Conservation (phyloP, 768 basidiomycete genomes). For the Russula sp. region DNA sequence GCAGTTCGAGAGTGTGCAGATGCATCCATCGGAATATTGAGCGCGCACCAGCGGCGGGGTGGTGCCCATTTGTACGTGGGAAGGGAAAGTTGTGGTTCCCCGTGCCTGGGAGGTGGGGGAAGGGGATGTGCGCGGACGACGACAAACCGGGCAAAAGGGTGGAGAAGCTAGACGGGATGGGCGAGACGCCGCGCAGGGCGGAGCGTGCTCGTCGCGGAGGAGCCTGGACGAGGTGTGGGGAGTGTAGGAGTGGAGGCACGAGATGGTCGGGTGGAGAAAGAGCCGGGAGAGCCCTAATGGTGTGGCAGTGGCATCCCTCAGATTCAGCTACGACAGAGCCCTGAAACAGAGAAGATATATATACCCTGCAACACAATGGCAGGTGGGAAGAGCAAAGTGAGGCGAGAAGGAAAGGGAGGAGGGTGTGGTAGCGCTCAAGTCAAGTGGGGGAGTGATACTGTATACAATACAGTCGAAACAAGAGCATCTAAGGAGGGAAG, state of each 20-base stretch:
- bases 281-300: constrained; percentile 41
- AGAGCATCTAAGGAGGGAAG: no score
- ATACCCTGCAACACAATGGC: no score
- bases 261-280: constrained; percentile 69
- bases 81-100: constrained; percentile 25
- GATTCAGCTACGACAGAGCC: no score
- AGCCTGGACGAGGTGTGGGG: constrained; percentile 41
- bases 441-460: no score
- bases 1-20: constrained; percentile 51
- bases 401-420: no score
- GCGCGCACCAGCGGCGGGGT: constrained; percentile 30
- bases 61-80: constrained; percentile 23
- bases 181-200: constrained; percentile 43
- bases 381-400: no score
- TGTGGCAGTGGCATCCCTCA: constrained; percentile 34
- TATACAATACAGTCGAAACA: no score
- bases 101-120: constrained; percentile 26
- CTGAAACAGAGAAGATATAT: no score
- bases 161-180: constrained; percentile 40
- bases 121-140: constrained; percentile 47
- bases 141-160: constrained; percentile 60
- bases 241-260: constrained; percentile 68
- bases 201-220: constrained; percentile 39
- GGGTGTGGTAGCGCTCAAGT: no score
- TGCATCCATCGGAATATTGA: constrained; percentile 76